phyloP scores from a whole-genome alignment of 2,329 filamentous ascomycete genomes.

The Diplodia mutila region DNA sequence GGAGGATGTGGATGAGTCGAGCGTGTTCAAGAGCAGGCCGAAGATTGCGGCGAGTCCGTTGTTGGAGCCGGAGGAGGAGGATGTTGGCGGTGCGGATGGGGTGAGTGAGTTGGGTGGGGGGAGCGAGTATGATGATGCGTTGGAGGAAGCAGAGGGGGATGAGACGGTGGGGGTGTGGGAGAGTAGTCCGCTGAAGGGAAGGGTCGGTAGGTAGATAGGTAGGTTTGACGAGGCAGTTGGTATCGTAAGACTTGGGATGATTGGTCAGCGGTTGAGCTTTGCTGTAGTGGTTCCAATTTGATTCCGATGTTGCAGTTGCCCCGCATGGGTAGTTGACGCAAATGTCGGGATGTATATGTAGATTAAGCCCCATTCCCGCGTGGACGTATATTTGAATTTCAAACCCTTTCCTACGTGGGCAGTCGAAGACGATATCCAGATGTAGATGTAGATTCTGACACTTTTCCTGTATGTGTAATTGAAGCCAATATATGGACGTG shows the following conservation, averaged over 20 bases:
- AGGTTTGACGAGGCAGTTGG: neutral
- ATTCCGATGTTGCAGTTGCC: neutral
- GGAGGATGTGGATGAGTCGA: constrained; percentile 53
- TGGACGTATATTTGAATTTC: no score
- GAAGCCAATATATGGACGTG: no score
- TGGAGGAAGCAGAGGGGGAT: constrained; percentile 27
- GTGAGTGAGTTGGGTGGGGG: constrained; percentile 23
- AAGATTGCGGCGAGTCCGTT: constrained; percentile 77
- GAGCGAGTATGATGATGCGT: neutral
- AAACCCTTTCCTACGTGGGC: no score
- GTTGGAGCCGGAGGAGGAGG: constrained; percentile 32
- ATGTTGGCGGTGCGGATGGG: constrained; percentile 18
- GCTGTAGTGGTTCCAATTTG: neutral
- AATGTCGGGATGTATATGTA: no score
- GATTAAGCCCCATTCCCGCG: no score
- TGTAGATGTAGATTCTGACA: no score
- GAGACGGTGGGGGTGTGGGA: constrained; percentile 30
- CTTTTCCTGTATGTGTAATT: no score
- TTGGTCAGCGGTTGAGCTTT: neutral
- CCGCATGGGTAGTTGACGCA: no score
- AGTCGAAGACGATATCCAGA: no score
- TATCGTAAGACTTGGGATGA: neutral
- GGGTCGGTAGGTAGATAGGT: neutral
- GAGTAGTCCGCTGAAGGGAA: constrained; percentile 38
- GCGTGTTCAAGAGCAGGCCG: constrained; percentile 83